Evolutionary conservation across 1,139 yeast species (phyloP), one percentile per base, ranked within the genome.

Genomic region (Lodderomyces oxycetoniae): DNA sequence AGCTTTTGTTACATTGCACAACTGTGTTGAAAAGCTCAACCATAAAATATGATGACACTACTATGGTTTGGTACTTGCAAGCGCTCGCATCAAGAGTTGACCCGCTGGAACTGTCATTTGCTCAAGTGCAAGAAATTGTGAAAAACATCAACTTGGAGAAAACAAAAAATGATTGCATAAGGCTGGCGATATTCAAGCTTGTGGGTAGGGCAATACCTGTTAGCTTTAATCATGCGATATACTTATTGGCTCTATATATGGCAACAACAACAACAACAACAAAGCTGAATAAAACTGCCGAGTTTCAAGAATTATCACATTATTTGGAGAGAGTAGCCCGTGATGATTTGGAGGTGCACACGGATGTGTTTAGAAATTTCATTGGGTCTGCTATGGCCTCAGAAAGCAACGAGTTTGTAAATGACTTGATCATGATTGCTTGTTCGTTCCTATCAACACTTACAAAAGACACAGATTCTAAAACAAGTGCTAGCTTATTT

Each of bases 171-270:
- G 22, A 27, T 5, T 17, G 11, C 2, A 31, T 32, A 9, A 34
- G 31, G 26, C 27, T 30, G 3, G 31, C 37, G 3, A 21, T 43
- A 10, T 41, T 43, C 29, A 35, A 39, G 17, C 35, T 39, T 13
- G 17, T 41, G 17, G 26, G 41, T 24, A 26, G 35, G 12, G 30
- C 40, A 2, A 34, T 33, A 13, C 34, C 38, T 2, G 13, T 32
- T 6, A 28, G 31, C 10, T 20, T 20, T 8, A n/a, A 20, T 20
- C 23, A 20, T 20, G 8, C 10, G 10, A n/a, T 20, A 9, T 20
- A 20, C 23, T 20, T 20, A 9, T 20, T 20, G 23, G 23, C 10
- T 20, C 23, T 20, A 9, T 20, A 20, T n/a, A 9, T 20, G 23
- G 23, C 23, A 8, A 20, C 23, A 8, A 9, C 23, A n/a, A 9